Conservation (phyloP, 208 protist genomes). For the Trypanosoma avium region DNA sequence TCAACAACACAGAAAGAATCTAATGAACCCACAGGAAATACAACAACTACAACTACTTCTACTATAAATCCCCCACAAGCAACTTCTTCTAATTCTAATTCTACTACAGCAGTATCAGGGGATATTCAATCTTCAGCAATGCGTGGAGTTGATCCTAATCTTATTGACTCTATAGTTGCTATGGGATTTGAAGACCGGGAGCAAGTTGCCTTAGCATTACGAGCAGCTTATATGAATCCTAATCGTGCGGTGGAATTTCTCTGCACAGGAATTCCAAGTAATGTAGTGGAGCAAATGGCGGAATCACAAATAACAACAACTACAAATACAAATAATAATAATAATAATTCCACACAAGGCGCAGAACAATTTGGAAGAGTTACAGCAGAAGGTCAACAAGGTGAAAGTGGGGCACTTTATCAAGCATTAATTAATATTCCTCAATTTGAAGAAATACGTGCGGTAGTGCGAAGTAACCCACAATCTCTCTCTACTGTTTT, state of each 20-base stretch:
- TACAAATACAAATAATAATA: too few species aligned
- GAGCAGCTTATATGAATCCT: constrained; percentile 84
- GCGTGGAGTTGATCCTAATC: constrained; percentile 35
- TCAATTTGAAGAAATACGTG: constrained; percentile 72
- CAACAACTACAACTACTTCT: constrained; percentile 4
- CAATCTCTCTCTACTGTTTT: constrained; percentile 55
- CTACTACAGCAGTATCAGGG: constrained; percentile 4
- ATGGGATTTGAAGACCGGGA: constrained; percentile 88
- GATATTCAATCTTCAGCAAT: not conserved
- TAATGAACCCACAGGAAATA: not conserved
- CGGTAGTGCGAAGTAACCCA: constrained; percentile 59
- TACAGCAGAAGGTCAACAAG: constrained; percentile 9
- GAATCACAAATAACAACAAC: not conserved
- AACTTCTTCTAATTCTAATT: not conserved
- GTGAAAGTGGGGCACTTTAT: constrained; percentile 28
- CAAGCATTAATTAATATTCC: constrained; percentile 59
- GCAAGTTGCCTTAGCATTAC: constrained; percentile 71
- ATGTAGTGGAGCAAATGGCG: constrained; percentile 24
- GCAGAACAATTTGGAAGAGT: too few species aligned
- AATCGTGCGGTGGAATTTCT: constrained; percentile 89
- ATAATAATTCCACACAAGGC: too few species aligned
- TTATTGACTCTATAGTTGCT: constrained; percentile 77
- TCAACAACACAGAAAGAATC: too few species aligned
- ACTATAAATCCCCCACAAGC: not conserved
- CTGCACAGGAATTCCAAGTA: constrained; percentile 70